Evolutionary conservation across 192 early-diverging fungal genomes (phyloP).

Genomic region (Linnemannia elongata): DNA sequence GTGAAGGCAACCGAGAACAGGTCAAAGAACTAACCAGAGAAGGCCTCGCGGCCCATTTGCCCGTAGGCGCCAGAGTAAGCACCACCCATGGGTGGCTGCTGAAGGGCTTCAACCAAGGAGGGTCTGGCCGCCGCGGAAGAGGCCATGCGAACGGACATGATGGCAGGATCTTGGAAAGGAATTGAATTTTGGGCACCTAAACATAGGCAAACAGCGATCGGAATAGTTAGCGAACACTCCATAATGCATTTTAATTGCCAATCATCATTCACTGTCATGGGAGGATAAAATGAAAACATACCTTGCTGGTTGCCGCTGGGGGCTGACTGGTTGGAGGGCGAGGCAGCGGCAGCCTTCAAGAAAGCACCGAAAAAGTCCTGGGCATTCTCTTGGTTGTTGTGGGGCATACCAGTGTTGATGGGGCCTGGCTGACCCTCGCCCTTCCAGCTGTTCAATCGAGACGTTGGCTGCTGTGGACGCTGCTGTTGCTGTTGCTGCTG

Average conservation of each 20-base stretch:
- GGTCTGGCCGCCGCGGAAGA: slow-evolving; percentile 14
- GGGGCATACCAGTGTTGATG: background rate
- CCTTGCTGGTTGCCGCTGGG: background rate
- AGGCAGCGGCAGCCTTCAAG: slow-evolving; percentile 67
- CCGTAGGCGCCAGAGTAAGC: slow-evolving; percentile 10
- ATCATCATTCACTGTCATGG: background rate
- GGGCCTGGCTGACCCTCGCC: slow-evolving; percentile 8
- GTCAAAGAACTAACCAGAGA: slow-evolving; percentile 15
- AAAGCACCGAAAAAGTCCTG: slow-evolving; percentile 74
- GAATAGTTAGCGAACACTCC: background rate
- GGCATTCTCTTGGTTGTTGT: slow-evolving; percentile 53
- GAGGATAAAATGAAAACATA: background rate
- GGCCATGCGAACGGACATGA: slow-evolving; percentile 67
- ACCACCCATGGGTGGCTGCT: slow-evolving; percentile 15
- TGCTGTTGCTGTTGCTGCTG: slow-evolving; percentile 20
- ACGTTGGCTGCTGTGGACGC: slow-evolving; percentile 23
- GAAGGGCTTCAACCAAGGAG: slow-evolving; percentile 41
- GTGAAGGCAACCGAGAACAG: background rate
- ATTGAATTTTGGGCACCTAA: slow-evolving; percentile 23
- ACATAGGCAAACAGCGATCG: background rate
- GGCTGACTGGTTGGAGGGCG: slow-evolving; percentile 14
- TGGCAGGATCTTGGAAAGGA: slow-evolving; percentile 72
- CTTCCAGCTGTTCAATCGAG: slow-evolving; percentile 27
- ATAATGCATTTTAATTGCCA: background rate
- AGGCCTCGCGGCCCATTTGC: slow-evolving; percentile 18